Conservation (phyloP, 2,329 filamentous ascomycete genomes). For the Botrytis tulipae region DNA sequence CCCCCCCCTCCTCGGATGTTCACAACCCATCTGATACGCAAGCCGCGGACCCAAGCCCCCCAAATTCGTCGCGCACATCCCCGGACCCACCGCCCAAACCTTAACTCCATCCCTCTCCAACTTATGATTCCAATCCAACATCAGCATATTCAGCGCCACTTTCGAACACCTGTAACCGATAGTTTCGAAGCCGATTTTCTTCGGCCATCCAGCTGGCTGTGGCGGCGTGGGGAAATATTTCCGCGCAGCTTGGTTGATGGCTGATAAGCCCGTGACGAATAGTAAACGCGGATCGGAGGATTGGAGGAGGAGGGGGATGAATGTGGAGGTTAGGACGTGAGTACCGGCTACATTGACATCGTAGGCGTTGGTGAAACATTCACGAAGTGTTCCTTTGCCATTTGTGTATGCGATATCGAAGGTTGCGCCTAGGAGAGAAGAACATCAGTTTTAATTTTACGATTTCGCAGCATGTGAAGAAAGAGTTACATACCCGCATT, state of each 20-base stretch:
- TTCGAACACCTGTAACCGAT: constrained; percentile 45
- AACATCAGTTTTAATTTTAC: not conserved
- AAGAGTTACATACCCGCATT: constrained; percentile 29
- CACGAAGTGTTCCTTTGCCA: constrained; percentile 35
- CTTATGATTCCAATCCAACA: constrained; percentile 46
- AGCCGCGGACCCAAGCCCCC: constrained; percentile 35
- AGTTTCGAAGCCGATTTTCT: constrained; percentile 33
- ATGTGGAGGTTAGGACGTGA: constrained; percentile 36
- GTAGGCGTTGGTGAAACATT: constrained; percentile 33
- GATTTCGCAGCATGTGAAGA: not conserved
- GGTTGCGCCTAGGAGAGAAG: constrained; percentile 21
- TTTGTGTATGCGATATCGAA: constrained; percentile 38
- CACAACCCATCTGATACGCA: constrained; percentile 31
- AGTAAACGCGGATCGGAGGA: constrained; percentile 46
- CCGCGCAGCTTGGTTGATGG: constrained; percentile 36
- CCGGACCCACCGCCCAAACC: constrained; percentile 49
- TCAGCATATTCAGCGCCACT: constrained; percentile 49
- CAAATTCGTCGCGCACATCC: constrained; percentile 49
- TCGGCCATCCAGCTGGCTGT: constrained; percentile 44
- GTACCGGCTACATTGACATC: constrained; percentile 39
- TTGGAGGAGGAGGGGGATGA: constrained; percentile 42
- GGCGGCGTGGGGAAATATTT: constrained; percentile 27
- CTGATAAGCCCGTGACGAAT: constrained; percentile 46
- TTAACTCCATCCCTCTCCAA: constrained; percentile 51
- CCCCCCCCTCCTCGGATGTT: constrained; percentile 41